Evolutionary conservation across 2,329 filamentous ascomycete genomes (phyloP), one percentile per base, ranked within the genome.

Genomic region (Tolypocladium cylindrosporum): DNA sequence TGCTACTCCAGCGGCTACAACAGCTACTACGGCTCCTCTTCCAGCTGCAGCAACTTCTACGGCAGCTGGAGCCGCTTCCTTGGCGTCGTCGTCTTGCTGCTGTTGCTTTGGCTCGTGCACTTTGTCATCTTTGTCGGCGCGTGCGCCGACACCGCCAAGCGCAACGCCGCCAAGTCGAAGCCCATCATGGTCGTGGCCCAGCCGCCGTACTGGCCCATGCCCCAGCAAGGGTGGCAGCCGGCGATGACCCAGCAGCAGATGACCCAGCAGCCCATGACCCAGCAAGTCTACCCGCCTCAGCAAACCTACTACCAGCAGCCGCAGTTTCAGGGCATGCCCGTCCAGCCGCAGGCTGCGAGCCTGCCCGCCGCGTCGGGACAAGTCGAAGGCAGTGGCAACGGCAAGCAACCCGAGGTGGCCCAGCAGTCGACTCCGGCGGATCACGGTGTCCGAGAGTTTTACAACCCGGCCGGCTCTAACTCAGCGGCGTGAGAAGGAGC

Each of bases 91-190:
- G 1, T 34, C 48, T n/a, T 51, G 48, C 16, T 51, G 48, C 27
- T 51, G 48, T 4, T 51, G 16, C 48, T 51, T 2, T 34, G 48
- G 27, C 27, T 51, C 48, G 27, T 51, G 48, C 16, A 51, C 31
- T 51, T 51, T 19, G 13, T 34, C 21, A 52, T 65, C 42, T 36
- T 68, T 14, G 58, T 69, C 2, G 66, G 67, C 40, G 65, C 61
- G 52, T 50, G 69, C 31, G 59, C 69, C 51, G 56, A 59, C 27
- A 59, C 64, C 21, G 58, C 64, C 11, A 50, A 61, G 59, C 24
- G 54, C 27, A 60, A 58, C 54, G 31, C 57, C 41, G 36, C 55
- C 54, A 58, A 51, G 52, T 11, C 27, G 27, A 34, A n/a, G 16
- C 48, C 48, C 48, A 51, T 51, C 27, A 36, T 51, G 48, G 48